Evolutionary conservation across 2,329 filamentous ascomycete species (phyloP), one percentile per base, ranked within the genome.

Genomic region (Sporothrix luriei): DNA sequence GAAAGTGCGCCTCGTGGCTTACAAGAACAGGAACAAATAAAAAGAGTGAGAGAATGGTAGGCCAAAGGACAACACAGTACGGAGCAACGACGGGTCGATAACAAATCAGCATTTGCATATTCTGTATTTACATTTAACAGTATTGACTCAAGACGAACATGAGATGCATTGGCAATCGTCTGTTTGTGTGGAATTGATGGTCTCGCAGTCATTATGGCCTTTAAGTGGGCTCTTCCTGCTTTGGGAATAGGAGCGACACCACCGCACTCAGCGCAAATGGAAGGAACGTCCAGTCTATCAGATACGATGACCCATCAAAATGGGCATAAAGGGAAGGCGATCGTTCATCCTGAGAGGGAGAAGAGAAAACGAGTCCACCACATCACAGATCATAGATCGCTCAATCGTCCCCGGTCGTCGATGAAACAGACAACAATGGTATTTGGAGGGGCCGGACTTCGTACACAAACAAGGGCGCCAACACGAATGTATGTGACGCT

Each of bases 351-450:
- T 5, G 46, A 48, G 33, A 38, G n/a, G n/a, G 16, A 38, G 29
- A 40, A 29, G 19, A 57, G 1, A 40, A 55, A 59, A 21, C 55
- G 21, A 11, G n/a, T 19, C 16, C 14, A 21, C n/a, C 38, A 46
- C n/a, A 46, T 26, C 38, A 61, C 43, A 49, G 14, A 48, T 49
- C 43, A n/a, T n/a, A 14, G 57, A n/a, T 64, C 46, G 33, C 26
- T 21, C 29, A 40, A 38, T 13, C 26, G n/a, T 38, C 33, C 49
- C 49, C 33, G 33, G 64, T n/a, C 13, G 64, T 66, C 64, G 64
- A 66, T 55, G 64, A 66, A 66, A 66, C 64, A 43, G 49, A 16
- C 26, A 19, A 24, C 52, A 38, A 46, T 61, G 16, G 57, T 62
- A 26, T 6, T 62, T 19, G 43, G 57, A 46, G 38, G 57, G 57